Evolutionary conservation across 2,329 filamentous ascomycete genomes (phyloP), one percentile per base, ranked within the genome.

Genomic region (Pyrenophora teres): DNA sequence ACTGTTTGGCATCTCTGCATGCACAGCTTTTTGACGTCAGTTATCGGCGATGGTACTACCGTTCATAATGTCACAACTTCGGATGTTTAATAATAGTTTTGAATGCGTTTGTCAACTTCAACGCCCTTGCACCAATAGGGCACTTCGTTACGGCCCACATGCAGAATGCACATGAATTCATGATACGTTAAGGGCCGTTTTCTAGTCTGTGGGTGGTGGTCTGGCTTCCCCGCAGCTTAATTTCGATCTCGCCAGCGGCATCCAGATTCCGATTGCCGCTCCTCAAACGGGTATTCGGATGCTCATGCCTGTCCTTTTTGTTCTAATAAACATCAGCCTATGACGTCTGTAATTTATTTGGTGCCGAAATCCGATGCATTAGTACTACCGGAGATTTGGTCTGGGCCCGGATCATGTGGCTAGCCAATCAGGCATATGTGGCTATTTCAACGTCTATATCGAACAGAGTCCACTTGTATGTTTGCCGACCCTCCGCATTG

Each of bases 181-280:
- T 40, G 18, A 30, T 30, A 39, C 21, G 27, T 39, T 49, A 49
- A 44, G 44, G n/a, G 33, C n/a, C 30, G 30, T 44, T 36, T 33
- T 37, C 44, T 48, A 41, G 33, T 15, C 18, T 25, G 27, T 33
- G 23, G 12, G 10, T 9, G 38, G 23, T 35, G 43, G n/a, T 3
- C 44, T 42, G 19, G 18, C 12, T 47, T 42, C 43, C 44, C 49
- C 43, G 44, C 49, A 42, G 42, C 32, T 47, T 18, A 47, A 33
- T 42, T 27, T 23, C 44, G 16, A 46, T 15, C 31, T 39, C 43
- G 32, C 7, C 36, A 16, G 32, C 37, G 38, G 25, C 38, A 42
- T 47, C 25, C 7, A 42, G 6, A 15, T 25, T n/a, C 25, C 12
- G 25, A 48, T 39, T 10, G 23, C 9, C 18, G 12, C 16, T 10